Conservation (phyloP, 805 yeast genomes). For the Candida chauliodis region DNA sequence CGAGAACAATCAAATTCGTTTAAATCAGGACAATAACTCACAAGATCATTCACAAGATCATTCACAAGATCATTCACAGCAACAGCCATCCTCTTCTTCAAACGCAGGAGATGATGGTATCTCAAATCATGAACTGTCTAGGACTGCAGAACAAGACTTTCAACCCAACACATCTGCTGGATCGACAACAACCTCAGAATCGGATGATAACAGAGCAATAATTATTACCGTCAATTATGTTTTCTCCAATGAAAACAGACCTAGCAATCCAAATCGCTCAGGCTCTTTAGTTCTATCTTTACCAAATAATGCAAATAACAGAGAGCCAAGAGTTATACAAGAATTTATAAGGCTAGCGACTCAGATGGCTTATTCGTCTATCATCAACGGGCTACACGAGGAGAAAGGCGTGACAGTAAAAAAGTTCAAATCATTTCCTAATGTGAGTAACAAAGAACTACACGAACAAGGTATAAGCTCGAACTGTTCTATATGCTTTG, state of each 20-base stretch:
- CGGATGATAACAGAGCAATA: conserved; percentile 25
- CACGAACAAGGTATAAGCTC: conserved; percentile 17
- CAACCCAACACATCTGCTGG: too few species aligned
- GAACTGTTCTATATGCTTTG: conserved; percentile 66
- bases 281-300: conserved; percentile 63
- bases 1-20: neutral
- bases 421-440: conserved; percentile 49
- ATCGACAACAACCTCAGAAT: neutral
- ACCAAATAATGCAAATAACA: conserved; percentile 60
- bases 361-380: conserved; percentile 63
- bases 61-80: neutral
- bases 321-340: conserved; percentile 58
- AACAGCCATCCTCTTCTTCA: neutral
- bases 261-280: conserved; percentile 38
- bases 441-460: conserved; percentile 10
- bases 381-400: conserved; percentile 47
- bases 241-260: conserved; percentile 38
- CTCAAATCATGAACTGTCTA: conserved; percentile 7
- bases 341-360: conserved; percentile 65
- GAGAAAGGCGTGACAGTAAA: conserved; percentile 52
- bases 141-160: too few species aligned
- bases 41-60: neutral
- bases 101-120: neutral
- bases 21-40: neutral
- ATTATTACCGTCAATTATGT: conserved; percentile 43